Percentiles rank a stretch among this genome's conserved stretches.
Evolutionary conservation across 2,329 filamentous ascomycete genomes (phyloP).

Genomic region (Penicillium digitatum): DNA sequence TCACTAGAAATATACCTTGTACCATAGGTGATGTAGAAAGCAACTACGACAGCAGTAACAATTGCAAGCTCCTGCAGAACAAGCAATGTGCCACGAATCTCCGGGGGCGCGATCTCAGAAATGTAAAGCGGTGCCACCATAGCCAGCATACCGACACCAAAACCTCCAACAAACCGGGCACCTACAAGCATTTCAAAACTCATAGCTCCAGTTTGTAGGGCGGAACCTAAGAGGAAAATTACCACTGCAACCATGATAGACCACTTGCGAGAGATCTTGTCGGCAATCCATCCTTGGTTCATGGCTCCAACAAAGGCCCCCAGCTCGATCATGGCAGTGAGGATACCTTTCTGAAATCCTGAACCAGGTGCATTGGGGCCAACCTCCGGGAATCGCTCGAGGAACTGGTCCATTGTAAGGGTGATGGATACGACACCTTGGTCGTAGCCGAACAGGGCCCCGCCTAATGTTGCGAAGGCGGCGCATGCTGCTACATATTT

Average conservation of each 20-base stretch:
- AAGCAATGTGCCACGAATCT: conserved; percentile 29
- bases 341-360: conserved; percentile 40
- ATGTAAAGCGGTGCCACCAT: conserved; percentile 39
- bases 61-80: conserved; percentile 48
- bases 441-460: conserved; percentile 50
- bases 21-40: conserved; percentile 55
- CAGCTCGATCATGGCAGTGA: conserved; percentile 54
- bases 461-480: conserved; percentile 47
- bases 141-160: conserved; percentile 37
- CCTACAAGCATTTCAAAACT: conserved; percentile 50
- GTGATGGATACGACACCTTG: conserved; percentile 43
- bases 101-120: conserved; percentile 33
- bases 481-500: conserved; percentile 50
- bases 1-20: conserved; percentile 44
- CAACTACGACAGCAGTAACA: conserved; percentile 47
- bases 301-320: conserved; percentile 47
- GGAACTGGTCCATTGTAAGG: conserved; percentile 50
- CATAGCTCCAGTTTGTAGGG: conserved; percentile 49
- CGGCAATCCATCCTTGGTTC: conserved; percentile 48
- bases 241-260: conserved; percentile 49
- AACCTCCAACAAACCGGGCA: conserved; percentile 41
- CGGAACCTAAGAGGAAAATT: conserved; percentile 51
- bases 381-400: conserved; percentile 43
- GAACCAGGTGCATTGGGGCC: conserved; percentile 35
- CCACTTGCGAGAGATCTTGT: conserved; percentile 50